These are phyloP conservation scores for Talaromyces rugulosus DNA, from an alignment of 2,329 filamentous ascomycete species.

Conservation along the genomic window DNA sequence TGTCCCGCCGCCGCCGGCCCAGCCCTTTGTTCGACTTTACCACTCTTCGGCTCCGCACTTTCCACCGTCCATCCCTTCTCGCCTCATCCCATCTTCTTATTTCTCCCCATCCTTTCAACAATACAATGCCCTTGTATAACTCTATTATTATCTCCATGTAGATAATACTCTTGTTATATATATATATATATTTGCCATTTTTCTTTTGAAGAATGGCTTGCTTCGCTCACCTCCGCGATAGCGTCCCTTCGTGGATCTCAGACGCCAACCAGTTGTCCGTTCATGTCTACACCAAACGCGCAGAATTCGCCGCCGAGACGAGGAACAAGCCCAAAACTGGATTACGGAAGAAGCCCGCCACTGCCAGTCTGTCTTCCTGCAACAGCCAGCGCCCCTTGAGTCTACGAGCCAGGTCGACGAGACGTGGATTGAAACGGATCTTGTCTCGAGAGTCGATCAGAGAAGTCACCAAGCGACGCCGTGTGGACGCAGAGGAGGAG, in stretches of 20 bases:
- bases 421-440: conserved; percentile 8
- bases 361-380: neutral
- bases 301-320: conserved; percentile 13
- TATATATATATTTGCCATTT: neutral
- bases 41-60: neutral
- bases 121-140: neutral
- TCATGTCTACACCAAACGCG: conserved; percentile 11
- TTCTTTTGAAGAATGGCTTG: conserved; percentile 3
- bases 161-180: neutral
- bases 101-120: neutral
- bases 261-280: conserved; percentile 8
- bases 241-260: conserved; percentile 11
- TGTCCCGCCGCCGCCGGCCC: neutral
- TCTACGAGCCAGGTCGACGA: neutral
- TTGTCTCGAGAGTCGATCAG: conserved; percentile 8
- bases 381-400: neutral
- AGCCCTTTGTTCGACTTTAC: neutral
- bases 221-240: conserved; percentile 12
- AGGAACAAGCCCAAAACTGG: neutral
- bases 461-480: conserved; percentile 3
- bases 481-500: neutral
- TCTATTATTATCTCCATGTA: neutral
- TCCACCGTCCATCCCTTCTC: neutral
- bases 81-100: neutral
- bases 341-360: neutral